These are phyloP conservation scores for Ottelia alismoides DNA, from an alignment of 106 monocot species.

Conservation along the genomic window DNA sequence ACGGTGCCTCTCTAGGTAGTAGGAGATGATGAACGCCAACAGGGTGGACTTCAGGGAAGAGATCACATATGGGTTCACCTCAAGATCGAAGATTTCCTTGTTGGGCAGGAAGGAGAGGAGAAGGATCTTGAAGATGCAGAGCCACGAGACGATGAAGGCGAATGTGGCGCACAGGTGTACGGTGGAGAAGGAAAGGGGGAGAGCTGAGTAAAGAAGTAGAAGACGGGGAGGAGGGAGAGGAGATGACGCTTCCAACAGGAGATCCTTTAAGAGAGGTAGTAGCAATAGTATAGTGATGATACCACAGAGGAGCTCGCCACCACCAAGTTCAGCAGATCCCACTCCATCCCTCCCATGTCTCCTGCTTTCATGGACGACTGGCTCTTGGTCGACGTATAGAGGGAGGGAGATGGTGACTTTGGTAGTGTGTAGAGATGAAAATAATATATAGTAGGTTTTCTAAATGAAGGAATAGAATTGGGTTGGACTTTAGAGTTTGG, in stretches of 20 bases:
- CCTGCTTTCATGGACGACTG: no score
- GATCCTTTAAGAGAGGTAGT: constrained; percentile 18
- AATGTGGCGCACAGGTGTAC: constrained; percentile 25
- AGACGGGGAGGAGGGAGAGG: constrained; percentile 33
- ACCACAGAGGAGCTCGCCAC: constrained; percentile 4
- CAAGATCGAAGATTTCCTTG: background rate
- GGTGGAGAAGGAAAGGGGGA: constrained; percentile 42
- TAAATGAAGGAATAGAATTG: no score
- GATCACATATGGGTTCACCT: constrained; percentile 4
- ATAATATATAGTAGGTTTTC: no score
- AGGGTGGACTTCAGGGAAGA: constrained; percentile 7
- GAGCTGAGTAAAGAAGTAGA: constrained; percentile 77
- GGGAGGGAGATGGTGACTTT: no score
- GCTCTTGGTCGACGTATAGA: no score
- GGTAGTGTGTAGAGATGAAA: no score
- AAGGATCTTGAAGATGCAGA: constrained; percentile 24
- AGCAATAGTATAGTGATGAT: constrained; percentile 33
- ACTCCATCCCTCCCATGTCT: constrained; percentile 3
- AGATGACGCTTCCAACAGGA: constrained; percentile 33
- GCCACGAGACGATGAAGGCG: constrained; percentile 25
- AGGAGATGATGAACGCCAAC: constrained; percentile 10
- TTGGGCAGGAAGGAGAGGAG: background rate
- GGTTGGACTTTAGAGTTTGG: no score
- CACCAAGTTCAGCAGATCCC: constrained; percentile 7
- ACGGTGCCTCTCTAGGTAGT: constrained; percentile 12